phyloP scores from a whole-genome alignment of 768 basidiomycete genomes.

The Podaxis sp. region DNA sequence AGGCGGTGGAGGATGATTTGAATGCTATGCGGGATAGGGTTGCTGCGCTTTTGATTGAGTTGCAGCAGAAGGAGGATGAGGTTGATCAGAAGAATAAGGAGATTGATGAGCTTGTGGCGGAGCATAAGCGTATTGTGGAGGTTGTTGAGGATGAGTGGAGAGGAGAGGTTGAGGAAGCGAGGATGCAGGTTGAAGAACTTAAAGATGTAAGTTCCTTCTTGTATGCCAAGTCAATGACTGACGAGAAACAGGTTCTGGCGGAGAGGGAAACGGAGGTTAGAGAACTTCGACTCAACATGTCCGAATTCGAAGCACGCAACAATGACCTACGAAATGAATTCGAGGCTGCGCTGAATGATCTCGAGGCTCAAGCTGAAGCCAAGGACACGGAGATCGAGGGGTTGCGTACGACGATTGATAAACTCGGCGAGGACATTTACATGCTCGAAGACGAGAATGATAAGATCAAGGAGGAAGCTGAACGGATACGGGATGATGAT shows the following conservation, averaged over 20 bases:
- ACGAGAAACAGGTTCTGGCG: conserved; percentile 52
- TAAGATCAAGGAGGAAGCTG: conserved; percentile 13
- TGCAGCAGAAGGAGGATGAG: conserved; percentile 86
- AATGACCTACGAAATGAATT: conserved; percentile 71
- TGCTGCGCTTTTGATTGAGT: conserved; percentile 75
- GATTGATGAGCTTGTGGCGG: conserved; percentile 71
- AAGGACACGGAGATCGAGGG: conserved; percentile 76
- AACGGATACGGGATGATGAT: conserved; percentile 60
- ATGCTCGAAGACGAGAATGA: conserved; percentile 78
- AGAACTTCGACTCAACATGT: conserved; percentile 66
- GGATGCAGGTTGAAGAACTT: conserved; percentile 75
- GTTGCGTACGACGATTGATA: conserved; percentile 74
- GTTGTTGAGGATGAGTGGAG: conserved; percentile 83
- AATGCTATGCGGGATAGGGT: conserved; percentile 72
- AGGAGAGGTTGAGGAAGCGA: conserved; percentile 80
- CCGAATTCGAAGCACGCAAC: conserved; percentile 70
- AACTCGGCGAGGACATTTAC: conserved; percentile 76
- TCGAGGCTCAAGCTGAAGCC: conserved; percentile 73
- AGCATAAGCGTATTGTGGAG: conserved; percentile 69
- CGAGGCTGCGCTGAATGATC: conserved; percentile 67
- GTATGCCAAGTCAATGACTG: neutral
- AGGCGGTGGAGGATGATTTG: conserved; percentile 75
- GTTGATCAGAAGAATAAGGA: conserved; percentile 74
- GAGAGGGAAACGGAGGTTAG: conserved; percentile 79
- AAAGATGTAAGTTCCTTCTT: conserved; percentile 50